Evolutionary conservation across 441 rosid genomes (phyloP).

Genomic region (Erodium chrysanthum): DNA sequence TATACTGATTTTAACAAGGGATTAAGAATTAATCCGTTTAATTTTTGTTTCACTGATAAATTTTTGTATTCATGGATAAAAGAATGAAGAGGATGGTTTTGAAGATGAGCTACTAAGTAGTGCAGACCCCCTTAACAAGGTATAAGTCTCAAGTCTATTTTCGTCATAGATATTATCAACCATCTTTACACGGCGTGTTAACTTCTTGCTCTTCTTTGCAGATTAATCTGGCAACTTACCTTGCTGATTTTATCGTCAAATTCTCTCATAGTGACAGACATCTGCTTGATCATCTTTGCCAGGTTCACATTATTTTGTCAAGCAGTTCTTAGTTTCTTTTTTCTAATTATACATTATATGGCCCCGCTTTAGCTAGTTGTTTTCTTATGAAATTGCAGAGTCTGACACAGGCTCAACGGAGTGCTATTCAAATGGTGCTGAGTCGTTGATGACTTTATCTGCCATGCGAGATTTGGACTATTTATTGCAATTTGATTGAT

Average conservation of each 20-base stretch:
- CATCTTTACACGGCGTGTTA: background rate
- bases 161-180: background rate
- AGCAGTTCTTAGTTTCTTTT: background rate
- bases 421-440: constrained; percentile 38
- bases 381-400: constrained; percentile 30
- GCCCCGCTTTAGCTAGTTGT: background rate
- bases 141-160: constrained; percentile 18
- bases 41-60: constrained; percentile 11
- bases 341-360: background rate
- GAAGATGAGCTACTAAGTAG: constrained; percentile 41
- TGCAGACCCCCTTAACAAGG: constrained; percentile 75
- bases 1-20: background rate
- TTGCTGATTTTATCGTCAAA: constrained; percentile 48
- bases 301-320: constrained; percentile 30
- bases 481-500: background rate
- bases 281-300: constrained; percentile 56
- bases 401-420: constrained; percentile 39
- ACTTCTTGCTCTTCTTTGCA: constrained; percentile 24
- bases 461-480: background rate
- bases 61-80: constrained; percentile 17
- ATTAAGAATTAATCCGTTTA: background rate
- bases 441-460: constrained; percentile 27
- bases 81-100: constrained; percentile 60
- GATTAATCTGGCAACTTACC: constrained; percentile 63
- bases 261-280: constrained; percentile 40